Conservation (phyloP, 2,329 filamentous ascomycete species). For the Sporothrix mexicana region DNA sequence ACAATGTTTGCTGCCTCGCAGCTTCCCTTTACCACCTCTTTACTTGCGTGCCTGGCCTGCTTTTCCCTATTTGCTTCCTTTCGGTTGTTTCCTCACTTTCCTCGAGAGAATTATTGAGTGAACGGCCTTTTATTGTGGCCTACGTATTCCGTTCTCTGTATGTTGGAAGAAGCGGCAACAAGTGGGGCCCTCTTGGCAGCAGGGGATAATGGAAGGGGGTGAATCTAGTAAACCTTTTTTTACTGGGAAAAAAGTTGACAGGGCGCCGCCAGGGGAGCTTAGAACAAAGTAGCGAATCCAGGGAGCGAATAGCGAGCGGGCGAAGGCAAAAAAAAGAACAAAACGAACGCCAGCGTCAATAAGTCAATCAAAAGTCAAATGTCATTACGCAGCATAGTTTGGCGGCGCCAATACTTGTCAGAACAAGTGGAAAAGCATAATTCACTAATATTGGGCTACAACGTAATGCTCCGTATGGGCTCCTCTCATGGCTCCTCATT, state of each 20-base stretch:
- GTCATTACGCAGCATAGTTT: constrained; percentile 10
- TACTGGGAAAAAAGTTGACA: not conserved
- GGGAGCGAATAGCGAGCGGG: not conserved
- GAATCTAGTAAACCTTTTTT: constrained; percentile 26
- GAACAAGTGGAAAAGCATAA: too few relatives aligned
- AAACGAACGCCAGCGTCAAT: not conserved
- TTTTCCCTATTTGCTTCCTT: constrained; percentile 10
- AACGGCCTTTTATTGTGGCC: constrained; percentile 9
- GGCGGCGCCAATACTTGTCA: not conserved
- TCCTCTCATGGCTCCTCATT: too few relatives aligned
- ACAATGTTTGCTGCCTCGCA: not conserved
- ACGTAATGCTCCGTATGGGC: too few relatives aligned
- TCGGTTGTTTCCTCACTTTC: constrained; percentile 14
- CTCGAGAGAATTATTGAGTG: not conserved
- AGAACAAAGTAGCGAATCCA: not conserved
- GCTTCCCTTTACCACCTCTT: not conserved
- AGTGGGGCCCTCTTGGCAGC: constrained; percentile 31
- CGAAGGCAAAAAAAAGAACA: not conserved
- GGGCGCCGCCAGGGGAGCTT: not conserved
- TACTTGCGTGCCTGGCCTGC: not conserved
- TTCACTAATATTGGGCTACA: too few relatives aligned
- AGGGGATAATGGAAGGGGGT: not conserved
- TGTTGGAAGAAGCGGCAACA: constrained; percentile 31
- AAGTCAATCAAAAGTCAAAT: too few relatives aligned
- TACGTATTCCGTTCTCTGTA: constrained; percentile 14